A percentile compares a stretch with the other conserved stretches of the same genome.
Evolutionary conservation across 2,329 filamentous ascomycete species (phyloP).

Genomic region (Polychaeton citri): DNA sequence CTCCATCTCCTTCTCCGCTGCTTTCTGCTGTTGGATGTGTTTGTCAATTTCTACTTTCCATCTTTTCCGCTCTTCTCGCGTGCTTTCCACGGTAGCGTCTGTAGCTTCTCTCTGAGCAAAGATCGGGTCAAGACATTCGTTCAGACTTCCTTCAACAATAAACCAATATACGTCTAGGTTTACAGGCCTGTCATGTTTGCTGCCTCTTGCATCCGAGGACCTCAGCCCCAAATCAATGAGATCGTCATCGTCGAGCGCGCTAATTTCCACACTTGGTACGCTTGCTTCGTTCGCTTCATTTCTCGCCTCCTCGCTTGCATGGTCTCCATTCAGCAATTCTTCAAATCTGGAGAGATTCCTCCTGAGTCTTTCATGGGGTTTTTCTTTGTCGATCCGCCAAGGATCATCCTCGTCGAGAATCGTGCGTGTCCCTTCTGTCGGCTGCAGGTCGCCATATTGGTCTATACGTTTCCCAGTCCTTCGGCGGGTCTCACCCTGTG

Average conservation of each 20-base stretch:
- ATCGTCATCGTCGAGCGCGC: neutral
- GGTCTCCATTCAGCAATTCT: conserved; percentile 19
- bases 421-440: conserved; percentile 29
- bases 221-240: neutral
- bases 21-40: conserved; percentile 15
- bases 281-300: neutral
- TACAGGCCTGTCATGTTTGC: neutral
- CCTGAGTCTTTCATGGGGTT: conserved; percentile 8
- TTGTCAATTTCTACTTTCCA: conserved; percentile 30
- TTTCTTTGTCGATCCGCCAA: conserved; percentile 14
- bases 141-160: conserved; percentile 82
- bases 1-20: conserved; percentile 19
- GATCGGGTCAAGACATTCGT: conserved; percentile 75
- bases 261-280: neutral
- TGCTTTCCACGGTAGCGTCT: conserved; percentile 47
- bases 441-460: conserved; percentile 18
- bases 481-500: conserved; percentile 12
- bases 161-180: conserved; percentile 76
- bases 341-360: conserved; percentile 14
- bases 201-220: neutral
- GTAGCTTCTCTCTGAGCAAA: conserved; percentile 73
- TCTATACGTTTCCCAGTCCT: conserved; percentile 21
- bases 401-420: conserved; percentile 44
- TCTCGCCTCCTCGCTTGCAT: neutral
- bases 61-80: conserved; percentile 46